Percentiles rank a stretch among this genome's conserved stretches.
Conservation (phyloP, 129 eudicot species). For the Saussurea involucrata region DNA sequence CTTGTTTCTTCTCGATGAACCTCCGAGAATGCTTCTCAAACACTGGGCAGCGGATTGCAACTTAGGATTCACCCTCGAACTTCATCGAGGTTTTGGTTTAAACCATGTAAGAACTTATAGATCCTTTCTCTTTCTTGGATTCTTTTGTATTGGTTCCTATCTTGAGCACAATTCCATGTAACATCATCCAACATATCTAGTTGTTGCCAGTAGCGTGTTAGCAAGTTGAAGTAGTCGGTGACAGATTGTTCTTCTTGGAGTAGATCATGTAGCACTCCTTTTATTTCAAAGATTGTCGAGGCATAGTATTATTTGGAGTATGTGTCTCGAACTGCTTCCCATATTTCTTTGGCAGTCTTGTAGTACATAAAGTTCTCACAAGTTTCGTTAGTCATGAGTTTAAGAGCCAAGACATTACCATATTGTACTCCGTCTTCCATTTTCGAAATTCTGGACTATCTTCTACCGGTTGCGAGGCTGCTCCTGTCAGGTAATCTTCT, state of each 20-base stretch:
- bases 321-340: no score
- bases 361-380: no score
- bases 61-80: neutral
- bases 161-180: no score
- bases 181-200: no score
- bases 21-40: neutral
- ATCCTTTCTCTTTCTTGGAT: no score
- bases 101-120: neutral
- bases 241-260: neutral
- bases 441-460: no score
- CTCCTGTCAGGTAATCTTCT: neutral
- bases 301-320: neutral
- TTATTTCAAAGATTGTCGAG: neutral
- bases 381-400: neutral
- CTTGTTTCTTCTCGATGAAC: neutral
- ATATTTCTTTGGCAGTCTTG: no score
- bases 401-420: slow-evolving; percentile 5
- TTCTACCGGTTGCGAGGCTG: no score
- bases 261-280: neutral
- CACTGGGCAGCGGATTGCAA: neutral
- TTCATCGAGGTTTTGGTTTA: neutral
- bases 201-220: no score
- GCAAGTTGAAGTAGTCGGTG: no score
- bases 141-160: no score
- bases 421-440: no score